A percentile compares a stretch with the other conserved stretches of the same genome.
Conservation (phyloP, 164 flowering plant species). For the Amborella trichopoda region DNA sequence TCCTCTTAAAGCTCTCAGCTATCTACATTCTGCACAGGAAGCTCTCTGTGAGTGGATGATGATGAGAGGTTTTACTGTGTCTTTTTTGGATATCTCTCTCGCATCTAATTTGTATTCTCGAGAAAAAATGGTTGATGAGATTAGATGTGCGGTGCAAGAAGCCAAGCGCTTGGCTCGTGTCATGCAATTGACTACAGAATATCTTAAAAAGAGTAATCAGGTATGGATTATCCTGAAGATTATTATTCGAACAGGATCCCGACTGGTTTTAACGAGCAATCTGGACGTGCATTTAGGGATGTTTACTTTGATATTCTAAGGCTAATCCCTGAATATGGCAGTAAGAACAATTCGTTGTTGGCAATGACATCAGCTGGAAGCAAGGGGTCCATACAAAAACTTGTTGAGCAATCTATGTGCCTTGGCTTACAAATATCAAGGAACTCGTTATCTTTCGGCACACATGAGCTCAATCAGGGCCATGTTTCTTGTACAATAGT, state of each 20-base stretch:
- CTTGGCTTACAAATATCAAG: conserved; percentile 69
- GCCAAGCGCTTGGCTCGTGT: conserved; percentile 32
- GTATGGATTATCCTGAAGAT: too few relatives aligned
- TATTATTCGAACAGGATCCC: too few relatives aligned
- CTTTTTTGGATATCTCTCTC: conserved; percentile 60
- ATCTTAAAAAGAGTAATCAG: too few relatives aligned
- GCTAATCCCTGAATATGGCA: conserved; percentile 34
- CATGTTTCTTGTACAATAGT: conserved; percentile 55
- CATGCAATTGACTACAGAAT: conserved; percentile 43
- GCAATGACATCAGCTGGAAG: conserved; percentile 83
- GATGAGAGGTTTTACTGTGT: conserved; percentile 69
- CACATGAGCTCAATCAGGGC: conserved; percentile 35
- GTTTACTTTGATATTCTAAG: conserved; percentile 51
- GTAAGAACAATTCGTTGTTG: conserved; percentile 50
- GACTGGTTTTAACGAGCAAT: too few relatives aligned
- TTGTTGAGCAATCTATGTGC: conserved; percentile 74
- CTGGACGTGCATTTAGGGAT: conserved; percentile 39
- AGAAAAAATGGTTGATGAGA: conserved; percentile 54
- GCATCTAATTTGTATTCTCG: conserved; percentile 32
- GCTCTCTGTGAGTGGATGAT: conserved; percentile 75
- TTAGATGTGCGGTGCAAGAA: conserved; percentile 52
- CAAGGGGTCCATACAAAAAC: conserved; percentile 58
- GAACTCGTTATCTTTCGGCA: conserved; percentile 44
- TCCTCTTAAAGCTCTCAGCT: conserved; percentile 27
- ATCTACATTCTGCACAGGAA: conserved; percentile 48